phyloP scores from a whole-genome alignment of 2,329 filamentous ascomycete genomes.

The Exserohilum rostratum region DNA sequence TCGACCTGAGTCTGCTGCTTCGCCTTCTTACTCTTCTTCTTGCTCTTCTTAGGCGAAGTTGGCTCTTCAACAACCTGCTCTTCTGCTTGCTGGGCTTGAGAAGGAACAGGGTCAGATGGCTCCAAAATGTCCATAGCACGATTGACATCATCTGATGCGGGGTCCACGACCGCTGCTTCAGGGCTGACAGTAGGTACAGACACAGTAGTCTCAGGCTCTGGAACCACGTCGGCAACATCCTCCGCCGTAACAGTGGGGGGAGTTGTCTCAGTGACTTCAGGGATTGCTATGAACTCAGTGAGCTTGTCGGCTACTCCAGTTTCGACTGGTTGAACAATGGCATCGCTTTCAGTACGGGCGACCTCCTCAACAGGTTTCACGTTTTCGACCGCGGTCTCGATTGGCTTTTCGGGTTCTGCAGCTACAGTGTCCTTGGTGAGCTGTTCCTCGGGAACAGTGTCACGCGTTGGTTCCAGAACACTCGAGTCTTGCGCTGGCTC shows the following conservation, averaged over 20 bases:
- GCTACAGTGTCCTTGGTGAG: background rate
- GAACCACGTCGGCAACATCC: background rate
- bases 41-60: constrained; percentile 20
- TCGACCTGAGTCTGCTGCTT: constrained; percentile 26
- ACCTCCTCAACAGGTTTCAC: background rate
- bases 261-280: background rate
- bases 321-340: background rate
- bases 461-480: constrained; percentile 2
- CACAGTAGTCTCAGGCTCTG: background rate
- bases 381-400: background rate
- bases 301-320: background rate
- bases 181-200: background rate
- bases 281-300: background rate
- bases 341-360: background rate
- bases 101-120: background rate
- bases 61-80: constrained; percentile 3
- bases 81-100: background rate
- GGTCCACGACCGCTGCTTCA: background rate
- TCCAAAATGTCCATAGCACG: background rate
- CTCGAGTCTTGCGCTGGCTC: constrained; percentile 13
- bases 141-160: background rate
- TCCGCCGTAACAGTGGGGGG: background rate
- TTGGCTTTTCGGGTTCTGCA: background rate
- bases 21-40: constrained; percentile 42
- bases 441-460: background rate